These are phyloP conservation scores for Trichoderma lentiforme DNA, from an alignment of 2,329 filamentous ascomycete genomes.

Conservation along the genomic window DNA sequence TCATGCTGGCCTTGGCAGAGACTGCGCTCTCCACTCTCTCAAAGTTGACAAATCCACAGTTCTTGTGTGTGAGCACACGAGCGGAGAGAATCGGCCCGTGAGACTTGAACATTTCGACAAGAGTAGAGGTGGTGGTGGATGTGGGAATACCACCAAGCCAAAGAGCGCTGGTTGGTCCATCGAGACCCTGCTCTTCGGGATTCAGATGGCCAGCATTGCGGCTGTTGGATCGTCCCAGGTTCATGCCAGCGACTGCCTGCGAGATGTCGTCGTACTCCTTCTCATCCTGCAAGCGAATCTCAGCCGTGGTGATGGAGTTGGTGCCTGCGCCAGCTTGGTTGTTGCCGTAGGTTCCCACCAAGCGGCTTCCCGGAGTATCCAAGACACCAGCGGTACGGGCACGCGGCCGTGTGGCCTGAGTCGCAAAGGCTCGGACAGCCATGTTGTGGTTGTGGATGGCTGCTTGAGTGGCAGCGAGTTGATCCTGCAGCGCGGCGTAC, in stretches of 20 bases:
- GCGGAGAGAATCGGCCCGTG: conserved; percentile 90
- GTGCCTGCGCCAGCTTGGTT: conserved; percentile 65
- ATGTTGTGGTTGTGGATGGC: conserved; percentile 88
- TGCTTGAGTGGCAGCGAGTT: conserved; percentile 61
- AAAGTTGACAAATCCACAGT: conserved; percentile 98
- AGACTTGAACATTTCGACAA: conserved; percentile 92
- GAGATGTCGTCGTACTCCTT: conserved; percentile 77
- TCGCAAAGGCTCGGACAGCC: conserved; percentile 88
- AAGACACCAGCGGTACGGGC: conserved; percentile 89
- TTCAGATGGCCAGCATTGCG: conserved; percentile 65
- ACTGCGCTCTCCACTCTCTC: conserved; percentile 88
- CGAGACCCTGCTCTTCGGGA: conserved; percentile 74
- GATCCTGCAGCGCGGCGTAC: conserved; percentile 59
- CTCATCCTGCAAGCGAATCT: conserved; percentile 71
- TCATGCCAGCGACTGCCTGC: conserved; percentile 78
- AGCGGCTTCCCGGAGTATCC: conserved; percentile 67
- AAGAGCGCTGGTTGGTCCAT: conserved; percentile 86
- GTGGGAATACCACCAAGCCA: conserved; percentile 98
- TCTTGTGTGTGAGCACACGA: conserved; percentile 94
- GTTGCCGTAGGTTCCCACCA: conserved; percentile 71
- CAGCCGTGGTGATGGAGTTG: conserved; percentile 69
- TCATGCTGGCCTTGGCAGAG: conserved; percentile 80
- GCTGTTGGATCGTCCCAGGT: conserved; percentile 63
- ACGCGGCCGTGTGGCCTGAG: conserved; percentile 79
- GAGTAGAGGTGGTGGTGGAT: conserved; percentile 90